These are phyloP conservation scores for Geotrichum bryndzae DNA, from an alignment of 1,139 yeast genomes.

Conservation along the genomic window DNA sequence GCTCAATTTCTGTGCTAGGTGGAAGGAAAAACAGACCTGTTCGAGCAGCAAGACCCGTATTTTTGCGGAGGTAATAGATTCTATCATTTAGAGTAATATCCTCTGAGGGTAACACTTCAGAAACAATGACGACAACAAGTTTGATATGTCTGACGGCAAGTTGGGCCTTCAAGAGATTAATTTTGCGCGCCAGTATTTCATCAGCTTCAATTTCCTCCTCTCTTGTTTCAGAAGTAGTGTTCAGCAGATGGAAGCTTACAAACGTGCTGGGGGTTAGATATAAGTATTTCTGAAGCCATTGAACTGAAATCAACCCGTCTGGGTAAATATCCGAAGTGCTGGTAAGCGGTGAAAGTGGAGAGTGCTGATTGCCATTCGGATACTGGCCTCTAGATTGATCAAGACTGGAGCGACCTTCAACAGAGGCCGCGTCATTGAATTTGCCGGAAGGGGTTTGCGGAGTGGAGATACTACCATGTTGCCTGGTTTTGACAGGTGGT, in stretches of 20 bases:
- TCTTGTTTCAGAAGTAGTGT: slow-evolving; percentile 5
- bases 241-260: slow-evolving; percentile 40
- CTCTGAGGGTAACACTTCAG: slow-evolving; percentile 31
- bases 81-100: slow-evolving; percentile 37
- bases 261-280: slow-evolving; percentile 41
- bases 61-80: slow-evolving; percentile 37
- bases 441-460: neutral
- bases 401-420: neutral
- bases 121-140: slow-evolving; percentile 34
- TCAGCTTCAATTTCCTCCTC: slow-evolving; percentile 31
- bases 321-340: slow-evolving; percentile 38
- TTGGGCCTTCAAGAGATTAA: slow-evolving; percentile 35
- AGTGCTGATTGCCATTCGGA: slow-evolving; percentile 30
- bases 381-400: slow-evolving; percentile 27
- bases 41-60: slow-evolving; percentile 40
- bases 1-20: slow-evolving; percentile 38
- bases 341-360: slow-evolving; percentile 41
- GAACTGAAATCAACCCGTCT: slow-evolving; percentile 39
- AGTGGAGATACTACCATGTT: neutral
- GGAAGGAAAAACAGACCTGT: slow-evolving; percentile 43
- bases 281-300: slow-evolving; percentile 49
- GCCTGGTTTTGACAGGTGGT: slow-evolving; percentile 11
- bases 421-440: slow-evolving; percentile 1
- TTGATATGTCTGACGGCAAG: slow-evolving; percentile 33
- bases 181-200: slow-evolving; percentile 34